A percentile compares a stretch with the other conserved stretches of the same genome.
Evolutionary conservation across 2,329 filamentous ascomycete species (phyloP).

Genomic region (Exserohilum rostratum): DNA sequence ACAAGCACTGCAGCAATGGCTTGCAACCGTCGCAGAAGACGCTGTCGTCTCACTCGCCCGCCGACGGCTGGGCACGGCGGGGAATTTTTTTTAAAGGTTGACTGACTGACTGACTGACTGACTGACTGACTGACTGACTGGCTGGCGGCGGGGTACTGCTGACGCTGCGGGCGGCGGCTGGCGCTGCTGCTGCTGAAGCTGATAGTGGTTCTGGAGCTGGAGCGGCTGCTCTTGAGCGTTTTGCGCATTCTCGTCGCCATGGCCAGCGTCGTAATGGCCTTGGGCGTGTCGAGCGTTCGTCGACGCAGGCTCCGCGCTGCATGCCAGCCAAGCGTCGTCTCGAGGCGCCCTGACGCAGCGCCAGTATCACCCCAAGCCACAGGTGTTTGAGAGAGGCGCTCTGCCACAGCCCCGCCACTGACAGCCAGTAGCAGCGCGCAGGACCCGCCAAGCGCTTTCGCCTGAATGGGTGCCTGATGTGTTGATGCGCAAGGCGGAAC

Average conservation of each 20-base stretch:
- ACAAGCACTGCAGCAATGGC: conserved; percentile 18
- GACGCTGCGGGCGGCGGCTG: too few relatives aligned
- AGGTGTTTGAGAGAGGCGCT: conserved; percentile 40
- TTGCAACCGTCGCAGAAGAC: conserved; percentile 11
- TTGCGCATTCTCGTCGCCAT: too few relatives aligned
- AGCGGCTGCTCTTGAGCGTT: too few relatives aligned
- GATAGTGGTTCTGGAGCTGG: too few relatives aligned
- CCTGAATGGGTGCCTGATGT: conserved; percentile 32
- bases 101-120: background rate
- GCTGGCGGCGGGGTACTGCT: too few relatives aligned
- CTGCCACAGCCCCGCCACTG: conserved; percentile 31
- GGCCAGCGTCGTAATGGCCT: too few relatives aligned
- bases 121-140: background rate
- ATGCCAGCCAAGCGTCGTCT: conserved; percentile 22
- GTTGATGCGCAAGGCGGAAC: conserved; percentile 45
- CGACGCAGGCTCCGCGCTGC: conserved; percentile 5
- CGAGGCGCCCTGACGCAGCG: conserved; percentile 37
- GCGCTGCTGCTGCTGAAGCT: too few relatives aligned
- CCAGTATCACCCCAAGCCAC: conserved; percentile 39
- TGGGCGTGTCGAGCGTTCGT: too few relatives aligned
- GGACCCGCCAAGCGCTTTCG: conserved; percentile 31
- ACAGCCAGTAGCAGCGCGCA: conserved; percentile 28
- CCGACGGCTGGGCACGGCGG: conserved; percentile 10
- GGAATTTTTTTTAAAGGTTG: conserved; percentile 3
- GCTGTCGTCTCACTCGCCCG: conserved; percentile 7